These are phyloP conservation scores for Lentinula raphanica DNA, from an alignment of 768 basidiomycete genomes.

Conservation along the genomic window DNA sequence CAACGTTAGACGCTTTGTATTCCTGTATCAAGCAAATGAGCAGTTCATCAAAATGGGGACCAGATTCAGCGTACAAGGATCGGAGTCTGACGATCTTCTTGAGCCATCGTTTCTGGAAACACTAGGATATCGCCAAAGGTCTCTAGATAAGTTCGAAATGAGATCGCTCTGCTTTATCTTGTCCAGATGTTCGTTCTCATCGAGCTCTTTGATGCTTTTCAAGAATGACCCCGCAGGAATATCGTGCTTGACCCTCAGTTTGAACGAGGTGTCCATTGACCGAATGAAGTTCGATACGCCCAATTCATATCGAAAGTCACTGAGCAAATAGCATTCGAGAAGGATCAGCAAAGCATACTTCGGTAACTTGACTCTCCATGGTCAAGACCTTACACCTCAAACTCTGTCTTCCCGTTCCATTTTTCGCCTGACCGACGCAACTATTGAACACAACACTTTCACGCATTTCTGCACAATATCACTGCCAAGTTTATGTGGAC, in stretches of 20 bases:
- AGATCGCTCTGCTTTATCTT: constrained; percentile 6
- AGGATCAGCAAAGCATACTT: constrained; percentile 27
- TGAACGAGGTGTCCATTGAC: constrained; percentile 48
- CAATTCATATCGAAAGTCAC: constrained; percentile 40
- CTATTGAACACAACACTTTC: constrained; percentile 21
- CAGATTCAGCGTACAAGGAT: constrained; percentile 19
- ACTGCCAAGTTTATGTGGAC: too few relatives aligned
- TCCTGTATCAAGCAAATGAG: neutral
- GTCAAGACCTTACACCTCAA: constrained; percentile 41
- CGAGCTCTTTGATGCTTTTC: constrained; percentile 6
- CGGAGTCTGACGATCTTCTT: constrained; percentile 4
- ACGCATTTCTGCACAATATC: too few relatives aligned
- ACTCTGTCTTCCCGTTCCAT: constrained; percentile 20
- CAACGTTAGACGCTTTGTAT: constrained; percentile 45
- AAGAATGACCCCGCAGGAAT: constrained; percentile 13
- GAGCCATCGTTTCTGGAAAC: constrained; percentile 19
- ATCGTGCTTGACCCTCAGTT: constrained; percentile 35
- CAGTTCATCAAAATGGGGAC: neutral
- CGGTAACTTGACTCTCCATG: constrained; percentile 37
- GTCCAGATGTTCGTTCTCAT: constrained; percentile 7
- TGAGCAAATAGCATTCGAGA: neutral
- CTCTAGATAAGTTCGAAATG: constrained; percentile 27
- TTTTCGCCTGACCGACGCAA: constrained; percentile 22
- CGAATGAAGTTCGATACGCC: constrained; percentile 46
- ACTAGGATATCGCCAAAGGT: constrained; percentile 30